A percentile compares a stretch with the other conserved stretches of the same genome.
Conservation (phyloP, 163 green algal species). For the Scenedesmus sp. region DNA sequence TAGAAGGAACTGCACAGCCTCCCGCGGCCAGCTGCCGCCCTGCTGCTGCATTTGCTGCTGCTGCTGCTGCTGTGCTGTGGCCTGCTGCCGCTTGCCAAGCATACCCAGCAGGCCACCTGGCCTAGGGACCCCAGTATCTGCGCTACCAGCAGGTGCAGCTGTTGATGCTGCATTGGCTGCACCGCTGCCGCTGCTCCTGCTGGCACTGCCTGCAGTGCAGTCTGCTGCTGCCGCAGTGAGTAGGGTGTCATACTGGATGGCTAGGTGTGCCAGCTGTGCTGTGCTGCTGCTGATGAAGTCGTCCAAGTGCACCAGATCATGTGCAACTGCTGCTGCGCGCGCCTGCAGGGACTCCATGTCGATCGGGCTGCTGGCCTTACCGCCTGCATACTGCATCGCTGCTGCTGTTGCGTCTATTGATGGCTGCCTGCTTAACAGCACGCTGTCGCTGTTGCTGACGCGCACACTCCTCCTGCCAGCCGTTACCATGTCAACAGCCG, state of each 20-base stretch:
- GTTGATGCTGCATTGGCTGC: neutral
- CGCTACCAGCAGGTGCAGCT: neutral
- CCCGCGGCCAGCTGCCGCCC: neutral
- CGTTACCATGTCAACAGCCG: neutral
- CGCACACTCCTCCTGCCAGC: neutral
- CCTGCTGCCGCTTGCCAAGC: neutral
- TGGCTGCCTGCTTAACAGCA: neutral
- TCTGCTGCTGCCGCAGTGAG: slow-evolving; percentile 25
- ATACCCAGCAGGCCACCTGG: neutral
- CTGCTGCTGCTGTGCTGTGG: neutral
- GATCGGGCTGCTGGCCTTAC: too few species aligned
- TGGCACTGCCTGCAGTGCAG: neutral
- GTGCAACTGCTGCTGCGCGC: neutral
- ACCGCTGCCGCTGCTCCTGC: neutral
- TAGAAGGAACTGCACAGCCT: neutral
- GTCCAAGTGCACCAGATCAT: slow-evolving; percentile 33
- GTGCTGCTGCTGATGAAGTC: slow-evolving; percentile 19
- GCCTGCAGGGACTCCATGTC: neutral
- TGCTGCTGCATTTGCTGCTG: neutral
- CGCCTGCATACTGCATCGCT: neutral
- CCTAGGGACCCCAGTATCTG: neutral
- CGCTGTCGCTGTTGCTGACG: neutral
- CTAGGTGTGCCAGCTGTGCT: neutral
- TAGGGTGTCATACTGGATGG: slow-evolving; percentile 19
- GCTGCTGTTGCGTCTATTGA: neutral